These are phyloP conservation scores for Lycium barbarum DNA, from an alignment of 257 asterid genomes.

Conservation along the genomic window DNA sequence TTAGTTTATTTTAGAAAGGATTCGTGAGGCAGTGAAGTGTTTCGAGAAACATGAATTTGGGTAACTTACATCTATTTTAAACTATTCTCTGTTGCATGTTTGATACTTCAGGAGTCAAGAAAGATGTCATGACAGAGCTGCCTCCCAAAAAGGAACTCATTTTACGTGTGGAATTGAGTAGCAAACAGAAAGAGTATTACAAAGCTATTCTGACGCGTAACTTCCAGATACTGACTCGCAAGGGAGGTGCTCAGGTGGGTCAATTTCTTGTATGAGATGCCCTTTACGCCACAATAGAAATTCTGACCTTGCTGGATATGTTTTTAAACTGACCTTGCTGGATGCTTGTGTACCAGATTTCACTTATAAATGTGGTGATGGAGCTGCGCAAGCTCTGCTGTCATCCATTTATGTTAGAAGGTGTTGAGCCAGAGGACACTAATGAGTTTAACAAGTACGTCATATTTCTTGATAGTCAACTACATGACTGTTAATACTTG, in stretches of 20 bases:
- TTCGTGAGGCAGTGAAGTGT: background rate
- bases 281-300: conserved; percentile 28
- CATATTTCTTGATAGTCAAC: conserved; percentile 23
- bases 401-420: conserved; percentile 98
- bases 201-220: conserved; percentile 96
- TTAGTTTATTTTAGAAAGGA: background rate
- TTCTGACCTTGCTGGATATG: conserved; percentile 34
- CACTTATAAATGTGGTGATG: conserved; percentile 98
- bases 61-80: background rate
- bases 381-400: conserved; percentile 99
- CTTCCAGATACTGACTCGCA: conserved; percentile 90
- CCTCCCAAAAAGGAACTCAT: conserved; percentile 98
- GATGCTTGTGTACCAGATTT: conserved; percentile 60
- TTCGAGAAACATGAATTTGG: conserved; percentile 10
- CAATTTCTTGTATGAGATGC: conserved; percentile 31
- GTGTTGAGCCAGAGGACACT: conserved; percentile 93
- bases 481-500: conserved; percentile 6
- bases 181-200: conserved; percentile 94
- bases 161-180: conserved; percentile 93
- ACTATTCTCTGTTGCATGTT: conserved; percentile 29
- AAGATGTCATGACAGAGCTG: conserved; percentile 92
- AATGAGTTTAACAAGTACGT: conserved; percentile 82
- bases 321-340: too few species aligned
- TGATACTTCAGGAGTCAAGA: conserved; percentile 80
- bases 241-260: conserved; percentile 96